These are phyloP conservation scores for Pseudogymnoascus sp. DNA, from an alignment of 2,329 filamentous ascomycete species.

Conservation along the genomic window DNA sequence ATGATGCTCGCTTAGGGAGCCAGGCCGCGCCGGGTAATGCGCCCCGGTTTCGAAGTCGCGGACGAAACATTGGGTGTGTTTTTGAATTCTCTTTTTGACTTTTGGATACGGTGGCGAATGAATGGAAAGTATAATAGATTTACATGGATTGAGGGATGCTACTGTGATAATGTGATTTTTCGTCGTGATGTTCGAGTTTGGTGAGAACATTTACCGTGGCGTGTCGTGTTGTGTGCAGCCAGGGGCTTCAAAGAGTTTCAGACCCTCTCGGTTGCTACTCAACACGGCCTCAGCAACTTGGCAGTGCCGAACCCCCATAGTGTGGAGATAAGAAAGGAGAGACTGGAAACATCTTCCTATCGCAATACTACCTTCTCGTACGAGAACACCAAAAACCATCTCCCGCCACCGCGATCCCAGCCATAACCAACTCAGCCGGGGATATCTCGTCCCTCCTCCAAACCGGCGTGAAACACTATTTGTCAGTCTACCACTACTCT, in stretches of 20 bases:
- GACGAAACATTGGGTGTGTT: background rate
- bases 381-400: background rate
- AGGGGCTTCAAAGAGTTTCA: conserved; percentile 3
- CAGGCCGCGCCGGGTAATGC: background rate
- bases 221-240: background rate
- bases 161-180: background rate
- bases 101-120: background rate
- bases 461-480: background rate
- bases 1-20: background rate
- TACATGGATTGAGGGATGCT: background rate
- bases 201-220: background rate
- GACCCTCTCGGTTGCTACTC: background rate
- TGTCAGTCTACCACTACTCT: background rate
- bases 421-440: background rate
- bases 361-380: background rate
- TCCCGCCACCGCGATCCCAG: background rate
- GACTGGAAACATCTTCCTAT: background rate
- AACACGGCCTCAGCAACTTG: background rate
- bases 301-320: background rate
- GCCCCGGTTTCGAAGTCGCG: background rate
- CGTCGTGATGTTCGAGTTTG: background rate
- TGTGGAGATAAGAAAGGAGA: background rate
- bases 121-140: background rate
- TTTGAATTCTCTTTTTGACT: background rate
- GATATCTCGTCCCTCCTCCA: background rate